Conservation (phyloP, 257 asterid genomes). For the Gynochthodes officinalis region DNA sequence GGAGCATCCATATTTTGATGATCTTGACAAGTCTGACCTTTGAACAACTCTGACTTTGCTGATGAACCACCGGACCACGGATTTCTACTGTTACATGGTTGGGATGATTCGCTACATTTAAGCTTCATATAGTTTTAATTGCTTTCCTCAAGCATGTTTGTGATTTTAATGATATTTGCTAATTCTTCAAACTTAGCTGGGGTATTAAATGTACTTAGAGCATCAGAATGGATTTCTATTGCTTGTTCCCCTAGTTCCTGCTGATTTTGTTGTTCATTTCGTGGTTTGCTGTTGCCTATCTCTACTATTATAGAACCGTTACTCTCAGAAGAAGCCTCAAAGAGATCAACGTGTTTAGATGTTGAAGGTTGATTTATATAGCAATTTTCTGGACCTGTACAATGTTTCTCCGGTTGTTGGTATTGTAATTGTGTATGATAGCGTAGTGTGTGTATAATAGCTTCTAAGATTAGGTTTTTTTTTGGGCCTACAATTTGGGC, state of each 20-base stretch:
- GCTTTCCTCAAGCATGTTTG: conserved; percentile 28
- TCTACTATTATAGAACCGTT: too few species aligned
- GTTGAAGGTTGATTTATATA: too few species aligned
- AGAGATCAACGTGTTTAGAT: too few species aligned
- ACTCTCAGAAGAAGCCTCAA: too few species aligned
- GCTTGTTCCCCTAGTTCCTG: background rate
- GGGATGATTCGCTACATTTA: background rate
- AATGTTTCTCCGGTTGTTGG: too few species aligned
- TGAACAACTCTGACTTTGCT: conserved; percentile 13
- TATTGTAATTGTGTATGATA: too few species aligned
- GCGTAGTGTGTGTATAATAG: too few species aligned
- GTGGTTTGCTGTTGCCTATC: background rate
- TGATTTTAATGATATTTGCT: background rate
- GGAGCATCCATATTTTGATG: conserved; percentile 90
- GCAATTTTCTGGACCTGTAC: too few species aligned
- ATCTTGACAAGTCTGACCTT: conserved; percentile 51
- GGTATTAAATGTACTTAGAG: background rate
- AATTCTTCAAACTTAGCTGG: conserved; percentile 1
- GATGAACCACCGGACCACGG: background rate
- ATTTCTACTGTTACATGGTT: background rate
- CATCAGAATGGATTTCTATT: background rate
- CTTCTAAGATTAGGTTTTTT: too few species aligned
- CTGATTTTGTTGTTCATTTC: background rate
- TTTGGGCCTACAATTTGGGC: too few species aligned
- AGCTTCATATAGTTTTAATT: background rate